phyloP scores from a whole-genome alignment of 2,329 filamentous ascomycete species.

The Leptographium procerum region DNA sequence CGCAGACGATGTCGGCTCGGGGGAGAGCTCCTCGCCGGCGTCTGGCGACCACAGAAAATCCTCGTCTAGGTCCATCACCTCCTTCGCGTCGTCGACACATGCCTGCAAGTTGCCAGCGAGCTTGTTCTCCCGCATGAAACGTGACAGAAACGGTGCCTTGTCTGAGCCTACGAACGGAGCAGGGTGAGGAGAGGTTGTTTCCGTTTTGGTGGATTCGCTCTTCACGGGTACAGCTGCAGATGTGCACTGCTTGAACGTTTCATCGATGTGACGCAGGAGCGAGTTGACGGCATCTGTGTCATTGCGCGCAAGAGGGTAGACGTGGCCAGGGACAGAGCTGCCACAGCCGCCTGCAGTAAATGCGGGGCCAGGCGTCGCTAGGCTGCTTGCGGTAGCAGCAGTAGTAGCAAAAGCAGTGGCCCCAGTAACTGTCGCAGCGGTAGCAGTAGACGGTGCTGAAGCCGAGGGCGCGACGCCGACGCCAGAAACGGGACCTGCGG shows the following conservation, averaged over 20 bases:
- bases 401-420: neutral
- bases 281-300: conserved; percentile 42
- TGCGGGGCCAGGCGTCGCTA: neutral
- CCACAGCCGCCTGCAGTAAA: neutral
- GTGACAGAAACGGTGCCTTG: conserved; percentile 56
- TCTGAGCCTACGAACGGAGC: conserved; percentile 38
- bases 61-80: conserved; percentile 36
- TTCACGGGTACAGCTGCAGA: conserved; percentile 18
- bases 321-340: conserved; percentile 34
- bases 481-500: neutral
- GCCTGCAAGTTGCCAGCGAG: conserved; percentile 48
- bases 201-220: neutral
- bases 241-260: conserved; percentile 38
- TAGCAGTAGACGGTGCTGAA: conserved; percentile 9
- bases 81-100: conserved; percentile 48
- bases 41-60: conserved; percentile 29
- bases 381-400: neutral
- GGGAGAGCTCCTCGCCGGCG: conserved; percentile 41
- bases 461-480: neutral
- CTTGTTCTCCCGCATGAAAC: conserved; percentile 49
- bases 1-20: conserved; percentile 3
- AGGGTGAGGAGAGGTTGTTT: conserved; percentile 3
- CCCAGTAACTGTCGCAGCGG: neutral
- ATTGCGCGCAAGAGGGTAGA: conserved; percentile 50
- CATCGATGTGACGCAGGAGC: conserved; percentile 40